Base-by-base conservation (phyloP, 202 grass and related monocot species). In the Carex sylvatica region DNA sequence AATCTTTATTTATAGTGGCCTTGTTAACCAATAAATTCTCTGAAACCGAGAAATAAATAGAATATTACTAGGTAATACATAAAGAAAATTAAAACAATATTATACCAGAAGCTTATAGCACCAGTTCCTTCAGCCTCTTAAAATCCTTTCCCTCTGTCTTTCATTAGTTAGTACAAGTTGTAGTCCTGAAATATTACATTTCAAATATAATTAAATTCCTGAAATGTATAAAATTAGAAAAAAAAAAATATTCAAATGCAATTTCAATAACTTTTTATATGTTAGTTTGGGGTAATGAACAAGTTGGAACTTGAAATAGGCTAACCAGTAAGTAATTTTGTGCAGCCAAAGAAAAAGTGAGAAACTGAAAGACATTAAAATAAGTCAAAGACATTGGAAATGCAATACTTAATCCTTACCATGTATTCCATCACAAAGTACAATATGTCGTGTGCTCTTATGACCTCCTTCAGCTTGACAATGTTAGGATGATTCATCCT, bases 401-500 rank as follows among this genome's bases (percentile, higher is more conserved):
- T 75, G 30, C 24, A 69, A 69, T 69, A 58, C 20, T 70, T 82
- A 18, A 77, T 63, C 40, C 65, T 82, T 95, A 99, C 96, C 96
- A 99, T 99, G 73, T 95, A 99, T 87, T 99, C 96, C 89, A 99
- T 94, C 65, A 99, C 91, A 62, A 99, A 91, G 83, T 95, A 93
- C 72, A 99, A 82, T 78, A 86, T 99, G 73, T 95, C 91, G 63
- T 90, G 89, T 87, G 95, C 92, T 86, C 96, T 88, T 85, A 99
- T 85, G 46, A 99, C 92, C 85, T 99, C 96, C 86, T 96, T 99
- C 68, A 99, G 93, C 86, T 98, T 98, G 82, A 98, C 95, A 53
- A 98, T 93, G 61, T 93, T 95, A 81, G 92, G 88, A 85, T 99
- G 96, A 78, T 99, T 95, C 96, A 95, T 95, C 65, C 93, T 88